Base-by-base conservation (phyloP, 306 rosid species). In the Fragaria vesca region DNA sequence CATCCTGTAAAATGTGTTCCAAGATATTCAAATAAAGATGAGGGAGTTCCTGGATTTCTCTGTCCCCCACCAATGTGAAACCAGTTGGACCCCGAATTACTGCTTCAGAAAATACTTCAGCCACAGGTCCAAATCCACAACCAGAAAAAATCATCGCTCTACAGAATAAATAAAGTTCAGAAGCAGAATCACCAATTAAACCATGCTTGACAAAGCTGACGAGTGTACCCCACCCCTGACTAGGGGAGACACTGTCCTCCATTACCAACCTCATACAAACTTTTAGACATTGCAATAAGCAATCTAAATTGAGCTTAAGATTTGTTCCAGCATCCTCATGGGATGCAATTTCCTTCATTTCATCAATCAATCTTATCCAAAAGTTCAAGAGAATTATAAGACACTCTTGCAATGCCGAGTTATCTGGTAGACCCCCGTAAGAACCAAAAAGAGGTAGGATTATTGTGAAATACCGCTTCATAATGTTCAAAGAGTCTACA, bases 371-470 rank as follows among this genome's bases (percentile, higher is more conserved):
- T 82, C 92, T 84, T 85, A 87, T 84, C 97, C 97, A 93, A 83
- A 91, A 93, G 81, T 91, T 84, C 69, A 93, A 81, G 80, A 96
- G 96, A 81, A 89, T 65, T 76, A 96, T 81, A 79, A 96, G 97
- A 83, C 96, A 89, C 52, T 93, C 97, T 86, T 96, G 98, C 97
- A 96, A 96, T n/a, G 88, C 76, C 28, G 99, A 93, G 88, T 86
- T 83, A 80, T 96, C 99, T 11, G 97, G 98, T 50, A 86, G 71
- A 74, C 80, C 85, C 80, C 85, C 94, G 34, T 73, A 84, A 62
- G 91, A 87, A 69, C 85, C 66, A 82, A 71, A 82, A 55, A 93
- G 88, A 66, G 98, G 93, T 72, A 88, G 52, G 48, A 88, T 86
- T 79, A 86, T 72, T 52, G 86, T 83, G 79, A 93, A 84, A 87